A percentile compares a stretch with the other conserved stretches of the same genome.
Conservation (phyloP, 2,329 filamentous ascomycete genomes). For the Aphanocladium album region DNA sequence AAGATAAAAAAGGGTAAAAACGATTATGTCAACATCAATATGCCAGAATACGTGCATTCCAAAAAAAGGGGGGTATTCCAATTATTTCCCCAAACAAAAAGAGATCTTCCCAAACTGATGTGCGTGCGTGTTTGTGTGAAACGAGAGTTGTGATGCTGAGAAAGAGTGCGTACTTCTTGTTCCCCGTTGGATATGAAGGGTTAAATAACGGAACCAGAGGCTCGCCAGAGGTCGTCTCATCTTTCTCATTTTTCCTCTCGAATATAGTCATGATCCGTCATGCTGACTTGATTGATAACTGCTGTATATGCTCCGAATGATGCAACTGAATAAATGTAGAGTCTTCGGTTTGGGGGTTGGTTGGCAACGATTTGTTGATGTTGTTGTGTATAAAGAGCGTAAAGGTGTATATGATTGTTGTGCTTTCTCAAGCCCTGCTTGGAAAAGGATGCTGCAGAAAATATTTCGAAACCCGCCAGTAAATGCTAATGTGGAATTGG, state of each 20-base stretch:
- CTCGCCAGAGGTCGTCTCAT: too few relatives aligned
- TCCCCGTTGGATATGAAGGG: not conserved
- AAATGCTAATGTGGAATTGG: not conserved
- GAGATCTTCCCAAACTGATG: not conserved
- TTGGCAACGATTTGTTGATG: not conserved
- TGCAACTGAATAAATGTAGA: conserved; percentile 6
- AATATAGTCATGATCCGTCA: not conserved
- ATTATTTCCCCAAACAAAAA: not conserved
- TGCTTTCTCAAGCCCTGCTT: not conserved
- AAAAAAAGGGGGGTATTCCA: conserved; percentile 3
- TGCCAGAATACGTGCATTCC: conserved; percentile 2
- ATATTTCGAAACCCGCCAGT: too few relatives aligned
- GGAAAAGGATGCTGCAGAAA: too few relatives aligned
- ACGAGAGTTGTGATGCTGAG: not conserved
- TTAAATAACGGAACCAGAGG: not conserved
- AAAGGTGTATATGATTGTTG: too few relatives aligned
- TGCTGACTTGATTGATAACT: not conserved
- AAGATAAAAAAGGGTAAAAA: not conserved
- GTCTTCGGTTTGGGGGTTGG: too few relatives aligned
- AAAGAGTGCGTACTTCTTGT: too few relatives aligned
- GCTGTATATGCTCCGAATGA: conserved; percentile 7
- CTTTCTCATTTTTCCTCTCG: not conserved
- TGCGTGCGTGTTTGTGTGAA: not conserved
- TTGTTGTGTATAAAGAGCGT: not conserved
- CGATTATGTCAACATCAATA: conserved; percentile 2